These are phyloP conservation scores for Talaromyces sp. DNA, from an alignment of 2,329 filamentous ascomycete species.

Conservation along the genomic window DNA sequence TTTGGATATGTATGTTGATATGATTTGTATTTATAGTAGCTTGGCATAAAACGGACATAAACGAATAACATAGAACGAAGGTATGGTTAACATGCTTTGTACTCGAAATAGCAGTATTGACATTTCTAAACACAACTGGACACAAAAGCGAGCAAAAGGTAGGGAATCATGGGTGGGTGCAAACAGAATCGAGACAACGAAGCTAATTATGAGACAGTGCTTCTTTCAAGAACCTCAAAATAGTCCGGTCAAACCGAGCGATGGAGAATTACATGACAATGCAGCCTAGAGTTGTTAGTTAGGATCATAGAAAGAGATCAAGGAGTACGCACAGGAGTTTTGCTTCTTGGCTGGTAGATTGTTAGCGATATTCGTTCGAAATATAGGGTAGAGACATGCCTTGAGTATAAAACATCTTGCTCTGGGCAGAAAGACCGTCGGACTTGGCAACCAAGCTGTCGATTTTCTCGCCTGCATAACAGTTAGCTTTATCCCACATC, in stretches of 20 bases:
- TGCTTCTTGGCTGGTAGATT: constrained; percentile 69
- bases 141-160: neutral
- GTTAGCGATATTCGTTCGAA: constrained; percentile 13
- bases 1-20: neutral
- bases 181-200: neutral
- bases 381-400: constrained; percentile 32
- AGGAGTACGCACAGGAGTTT: constrained; percentile 66
- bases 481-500: neutral
- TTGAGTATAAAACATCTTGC: constrained; percentile 93
- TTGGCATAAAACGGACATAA: neutral
- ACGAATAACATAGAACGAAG: neutral
- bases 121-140: neutral
- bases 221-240: neutral
- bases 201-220: neutral
- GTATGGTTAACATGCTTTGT: constrained; percentile 1
- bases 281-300: constrained; percentile 15
- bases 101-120: constrained; percentile 4
- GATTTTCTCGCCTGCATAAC: constrained; percentile 73
- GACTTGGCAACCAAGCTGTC: constrained; percentile 92
- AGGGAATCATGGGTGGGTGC: constrained; percentile 3
- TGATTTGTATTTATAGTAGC: neutral
- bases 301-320: constrained; percentile 47
- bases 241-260: neutral
- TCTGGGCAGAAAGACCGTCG: constrained; percentile 82
- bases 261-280: constrained; percentile 18